phyloP scores from a whole-genome alignment of 257 asterid genomes.

The Solanum bulbocastanum region DNA sequence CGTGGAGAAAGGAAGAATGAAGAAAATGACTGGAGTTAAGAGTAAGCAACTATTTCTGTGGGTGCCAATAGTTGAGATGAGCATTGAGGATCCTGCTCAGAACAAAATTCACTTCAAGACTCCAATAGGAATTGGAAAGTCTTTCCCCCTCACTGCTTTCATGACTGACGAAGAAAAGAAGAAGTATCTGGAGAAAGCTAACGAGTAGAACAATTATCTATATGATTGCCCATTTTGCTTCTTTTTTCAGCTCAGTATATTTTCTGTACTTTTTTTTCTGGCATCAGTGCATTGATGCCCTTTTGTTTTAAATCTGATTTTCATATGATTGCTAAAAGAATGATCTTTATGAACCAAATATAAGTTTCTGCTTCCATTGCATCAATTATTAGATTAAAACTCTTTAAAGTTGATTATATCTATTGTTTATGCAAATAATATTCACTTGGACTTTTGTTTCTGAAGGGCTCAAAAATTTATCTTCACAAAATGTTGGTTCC shows the following conservation, averaged over 20 bases:
- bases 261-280: not conserved
- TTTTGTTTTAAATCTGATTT: not conserved
- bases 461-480: not conserved
- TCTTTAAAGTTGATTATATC: not conserved
- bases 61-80: constrained; percentile 94
- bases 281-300: not conserved
- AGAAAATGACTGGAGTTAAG: constrained; percentile 87
- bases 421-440: not conserved
- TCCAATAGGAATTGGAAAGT: constrained; percentile 77
- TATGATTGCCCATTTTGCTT: not conserved
- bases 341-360: not conserved
- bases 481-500: not conserved
- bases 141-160: constrained; percentile 67
- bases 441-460: not conserved
- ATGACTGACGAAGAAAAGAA: constrained; percentile 63
- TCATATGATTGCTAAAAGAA: not conserved
- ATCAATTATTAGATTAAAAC: not conserved
- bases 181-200: constrained; percentile 19
- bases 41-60: constrained; percentile 78
- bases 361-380: not conserved
- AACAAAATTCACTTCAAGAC: constrained; percentile 71
- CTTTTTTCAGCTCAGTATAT: not conserved
- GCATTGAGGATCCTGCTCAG: constrained; percentile 34
- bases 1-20: constrained; percentile 80
- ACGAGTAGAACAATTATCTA: not conserved